These are phyloP conservation scores for Digitaria exilis DNA, from an alignment of 202 grass and related monocot species.

Conservation along the genomic window DNA sequence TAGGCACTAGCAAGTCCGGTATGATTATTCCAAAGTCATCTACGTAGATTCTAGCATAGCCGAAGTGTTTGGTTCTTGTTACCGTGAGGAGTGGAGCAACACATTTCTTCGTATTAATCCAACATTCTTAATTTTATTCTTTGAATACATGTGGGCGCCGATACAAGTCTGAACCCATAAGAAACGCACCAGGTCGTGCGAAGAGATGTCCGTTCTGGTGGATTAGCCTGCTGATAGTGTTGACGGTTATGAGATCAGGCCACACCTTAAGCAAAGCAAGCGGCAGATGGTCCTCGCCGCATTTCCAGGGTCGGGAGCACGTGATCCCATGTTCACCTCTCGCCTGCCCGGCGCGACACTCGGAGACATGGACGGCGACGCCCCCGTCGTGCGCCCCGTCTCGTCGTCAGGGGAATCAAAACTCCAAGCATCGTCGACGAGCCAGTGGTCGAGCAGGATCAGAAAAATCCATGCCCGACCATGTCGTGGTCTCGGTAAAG, in stretches of 20 bases:
- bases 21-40: too few species aligned
- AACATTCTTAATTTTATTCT: too few species aligned
- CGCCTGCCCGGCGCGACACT: not conserved
- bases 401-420: not conserved
- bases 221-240: not conserved
- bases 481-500: not conserved
- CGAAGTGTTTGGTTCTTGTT: too few species aligned
- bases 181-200: not conserved
- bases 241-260: slow-evolving; percentile 17
- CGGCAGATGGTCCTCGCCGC: not conserved
- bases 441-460: not conserved
- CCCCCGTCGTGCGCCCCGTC: not conserved
- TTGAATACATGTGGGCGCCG: too few species aligned
- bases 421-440: not conserved
- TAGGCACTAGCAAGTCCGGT: too few species aligned
- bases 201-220: not conserved
- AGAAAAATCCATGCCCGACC: not conserved
- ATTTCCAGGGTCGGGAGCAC: slow-evolving; percentile 15
- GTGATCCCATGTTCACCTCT: slow-evolving; percentile 28
- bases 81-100: too few species aligned
- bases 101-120: too few species aligned
- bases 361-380: not conserved
- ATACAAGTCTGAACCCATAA: too few species aligned
- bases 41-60: too few species aligned
- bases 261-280: not conserved